Percentiles rank a stretch among this genome's conserved stretches.
phyloP scores from a whole-genome alignment of 192 early-diverging fungal species.

The Spizellomyces punctatus region DNA sequence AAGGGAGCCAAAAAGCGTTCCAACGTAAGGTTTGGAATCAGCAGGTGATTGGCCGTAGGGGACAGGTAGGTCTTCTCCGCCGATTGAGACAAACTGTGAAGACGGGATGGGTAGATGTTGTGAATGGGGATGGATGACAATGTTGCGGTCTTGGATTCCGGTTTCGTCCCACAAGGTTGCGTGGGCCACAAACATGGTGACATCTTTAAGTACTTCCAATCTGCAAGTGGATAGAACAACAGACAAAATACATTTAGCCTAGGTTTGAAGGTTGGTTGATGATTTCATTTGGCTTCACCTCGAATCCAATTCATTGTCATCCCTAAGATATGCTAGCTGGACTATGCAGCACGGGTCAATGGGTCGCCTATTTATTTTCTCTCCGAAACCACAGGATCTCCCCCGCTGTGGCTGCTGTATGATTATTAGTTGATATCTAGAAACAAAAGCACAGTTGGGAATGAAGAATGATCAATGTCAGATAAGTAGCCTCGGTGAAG shows the following conservation, averaged over 20 bases:
- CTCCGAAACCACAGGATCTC: background rate
- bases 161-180: background rate
- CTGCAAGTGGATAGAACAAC: background rate
- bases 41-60: background rate
- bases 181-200: background rate
- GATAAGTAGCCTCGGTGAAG: background rate
- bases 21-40: background rate
- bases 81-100: background rate
- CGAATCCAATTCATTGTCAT: background rate
- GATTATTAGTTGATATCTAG: background rate
- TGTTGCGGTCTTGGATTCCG: constrained; percentile 2
- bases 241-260: background rate
- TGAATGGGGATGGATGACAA: background rate
- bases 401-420: background rate
- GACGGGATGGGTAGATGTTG: background rate
- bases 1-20: constrained; percentile 1
- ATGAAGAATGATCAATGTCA: background rate
- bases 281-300: background rate
- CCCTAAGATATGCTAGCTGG: background rate
- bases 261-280: background rate
- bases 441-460: background rate
- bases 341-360: background rate
- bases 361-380: background rate
- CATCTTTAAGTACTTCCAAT: background rate
- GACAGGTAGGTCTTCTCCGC: background rate